Evolutionary conservation across 23 red algal species (phyloP), one percentile per base, ranked within the genome.

Genomic region (Agarophyton chilense): DNA sequence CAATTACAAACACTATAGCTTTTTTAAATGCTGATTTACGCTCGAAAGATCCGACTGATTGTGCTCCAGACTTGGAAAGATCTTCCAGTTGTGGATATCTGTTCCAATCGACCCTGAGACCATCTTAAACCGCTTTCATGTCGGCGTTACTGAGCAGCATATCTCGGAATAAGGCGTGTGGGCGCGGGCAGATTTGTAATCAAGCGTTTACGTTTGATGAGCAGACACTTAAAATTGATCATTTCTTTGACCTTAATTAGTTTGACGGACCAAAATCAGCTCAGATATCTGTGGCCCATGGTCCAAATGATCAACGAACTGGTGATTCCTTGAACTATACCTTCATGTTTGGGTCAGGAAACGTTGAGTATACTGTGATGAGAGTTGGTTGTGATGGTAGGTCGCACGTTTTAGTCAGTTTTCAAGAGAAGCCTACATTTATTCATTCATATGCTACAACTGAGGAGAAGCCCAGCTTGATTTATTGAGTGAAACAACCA

Each of bases 271-370:
- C 44, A 25, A 39, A 52, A 22, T 40, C 58, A 46, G 90, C 78
- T 19, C 61, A 61, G 10, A 52, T 93, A 46, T 56, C 44, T 2
- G 64, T 80, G 10, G 79, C 90, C 12, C 90, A 93, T 43, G 79
- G 79, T 13, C 66, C 65, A 16, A 43, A 60, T 28, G 79, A 86
- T 78, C 10, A 21, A 14, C 49, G 53, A 13, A 85, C 64, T 41
- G 79, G 80, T 18, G 90, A 93, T 26, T 79, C 68, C 41, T 58
- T 73, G 21, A 93, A 93, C 71, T 93, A 61, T 34, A 64, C 52
- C 21, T 85, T 63, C 54, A 46, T 47, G 38, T 77, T 93, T 31
- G 79, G 79, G 18, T 33, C 39, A 13, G 41, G 44, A 1, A 53
- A 64, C 0, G 76, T 81, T 2, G 45, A 57, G 17, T 93, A 85